Percentiles rank a stretch among this genome's conserved stretches.
Conservation (phyloP, 495 filamentous ascomycete species). For the Aspergillus homomorphus region DNA sequence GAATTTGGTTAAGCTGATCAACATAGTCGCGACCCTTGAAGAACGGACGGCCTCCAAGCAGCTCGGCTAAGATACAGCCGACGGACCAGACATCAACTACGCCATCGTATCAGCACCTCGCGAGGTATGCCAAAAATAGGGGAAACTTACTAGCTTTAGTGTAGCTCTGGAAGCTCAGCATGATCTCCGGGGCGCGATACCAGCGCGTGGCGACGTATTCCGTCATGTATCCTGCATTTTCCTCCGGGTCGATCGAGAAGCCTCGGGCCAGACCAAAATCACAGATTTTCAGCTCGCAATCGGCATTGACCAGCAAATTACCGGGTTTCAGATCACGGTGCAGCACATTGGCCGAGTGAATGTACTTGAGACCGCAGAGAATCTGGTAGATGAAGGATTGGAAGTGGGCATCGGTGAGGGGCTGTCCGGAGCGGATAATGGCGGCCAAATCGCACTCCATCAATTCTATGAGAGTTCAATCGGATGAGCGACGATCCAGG, state of each 20-base stretch:
- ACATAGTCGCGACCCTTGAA: conserved; percentile 99
- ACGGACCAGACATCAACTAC: conserved; percentile 99
- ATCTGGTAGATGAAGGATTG: conserved; percentile 96
- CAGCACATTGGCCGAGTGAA: conserved; percentile 96
- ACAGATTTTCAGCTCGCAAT: conserved; percentile 98
- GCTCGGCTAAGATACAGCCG: conserved; percentile 94
- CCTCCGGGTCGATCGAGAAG: conserved; percentile 94
- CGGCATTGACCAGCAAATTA: conserved; percentile 95
- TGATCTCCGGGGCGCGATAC: conserved; percentile 98
- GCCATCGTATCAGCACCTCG: conserved; percentile 12
- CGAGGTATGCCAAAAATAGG: conserved; percentile 4
- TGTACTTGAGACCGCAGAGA: conserved; percentile 94
- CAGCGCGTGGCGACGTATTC: conserved; percentile 98
- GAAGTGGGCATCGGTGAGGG: conserved; percentile 93
- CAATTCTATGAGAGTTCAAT: conserved; percentile 59
- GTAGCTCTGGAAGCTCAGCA: conserved; percentile 99
- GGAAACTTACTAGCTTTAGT: conserved; percentile 93
- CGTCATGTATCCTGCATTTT: conserved; percentile 99
- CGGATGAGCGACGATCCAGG: conserved; percentile 11
- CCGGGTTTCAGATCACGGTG: conserved; percentile 97
- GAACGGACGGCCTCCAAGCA: conserved; percentile 93
- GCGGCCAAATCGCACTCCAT: conserved; percentile 99
- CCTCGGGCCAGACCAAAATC: conserved; percentile 96
- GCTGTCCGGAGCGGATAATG: conserved; percentile 94
- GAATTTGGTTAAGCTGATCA: conserved; percentile 98